Base-by-base conservation (phyloP, 2,329 filamentous ascomycete genomes). In the Plectosphaerella cucumerina region DNA sequence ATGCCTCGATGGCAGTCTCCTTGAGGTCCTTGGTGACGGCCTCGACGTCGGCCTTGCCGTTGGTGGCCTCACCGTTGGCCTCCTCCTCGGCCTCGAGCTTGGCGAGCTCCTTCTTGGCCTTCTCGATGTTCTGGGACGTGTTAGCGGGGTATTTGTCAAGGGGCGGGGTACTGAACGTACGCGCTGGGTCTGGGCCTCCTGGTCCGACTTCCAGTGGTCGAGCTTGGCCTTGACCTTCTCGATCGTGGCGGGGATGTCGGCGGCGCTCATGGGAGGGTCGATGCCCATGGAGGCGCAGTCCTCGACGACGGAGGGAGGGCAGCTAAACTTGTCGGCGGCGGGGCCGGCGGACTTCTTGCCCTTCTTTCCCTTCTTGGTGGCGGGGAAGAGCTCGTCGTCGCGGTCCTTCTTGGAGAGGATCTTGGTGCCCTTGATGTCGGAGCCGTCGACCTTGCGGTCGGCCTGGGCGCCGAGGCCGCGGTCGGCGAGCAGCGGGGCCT, bases 221-320 rank as follows among this genome's bases (percentile, higher is more conserved):
- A 97, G 80, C 82, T 97, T 97, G 65, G 84, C 89, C 73, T 93
- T 91, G 62, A 97, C 82, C 78, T 96, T 93, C 77, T 97, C 91
- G 44, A 90, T 75, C 14, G 88, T 83, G 53, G 77, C 76, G 22
- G 92, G 85, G 14, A 97, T 85, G 62, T 96, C 93, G 50, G 85
- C 80, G 64, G 90, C 84, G 70, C 84, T 89, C 80, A 93, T 90
- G 31, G 94, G 94, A 48, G 93, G 89, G 53, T 96, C 87, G 59
- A 97, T 84, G 61, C 86, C 86, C 66, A 97, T 81, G 70, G 88
- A 87, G 59, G 83, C 77, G 59, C 96, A 88, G 70, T 96, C 89
- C 71, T 97, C 91, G 46, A 99, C 90, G 59, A 97, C 86, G 53
- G 91, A 90, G 47, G 94, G 87, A 60, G 89, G 93, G 66, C 94